Conservation (phyloP, 345 rosid species). For the Syzygium jambos region DNA sequence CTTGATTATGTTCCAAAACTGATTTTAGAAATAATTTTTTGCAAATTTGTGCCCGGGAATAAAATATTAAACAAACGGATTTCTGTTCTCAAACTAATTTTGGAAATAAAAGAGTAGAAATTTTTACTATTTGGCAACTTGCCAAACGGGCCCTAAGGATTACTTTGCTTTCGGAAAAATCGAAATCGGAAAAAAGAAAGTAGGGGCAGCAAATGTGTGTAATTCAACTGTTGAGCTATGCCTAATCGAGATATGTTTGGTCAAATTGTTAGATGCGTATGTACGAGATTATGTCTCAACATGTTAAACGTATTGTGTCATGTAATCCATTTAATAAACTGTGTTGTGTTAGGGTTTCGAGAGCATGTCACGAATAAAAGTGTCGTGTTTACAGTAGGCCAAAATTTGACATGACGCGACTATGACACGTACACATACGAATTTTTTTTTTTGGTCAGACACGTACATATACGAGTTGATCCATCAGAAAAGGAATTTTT, state of each 20-base stretch:
- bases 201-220: no score
- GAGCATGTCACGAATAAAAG: not conserved
- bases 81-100: no score
- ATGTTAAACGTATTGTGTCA: not conserved
- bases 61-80: no score
- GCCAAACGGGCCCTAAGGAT: no score
- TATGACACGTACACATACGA: not conserved
- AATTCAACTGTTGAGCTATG: not conserved
- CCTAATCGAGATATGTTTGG: not conserved
- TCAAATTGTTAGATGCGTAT: not conserved
- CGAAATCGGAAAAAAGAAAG: no score
- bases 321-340: not conserved
- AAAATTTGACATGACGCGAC: not conserved
- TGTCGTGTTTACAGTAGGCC: fast-evolving
- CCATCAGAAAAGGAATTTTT: not conserved
- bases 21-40: no score
- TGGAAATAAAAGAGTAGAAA: no score
- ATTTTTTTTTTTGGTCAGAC: no score
- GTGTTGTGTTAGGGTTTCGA: not conserved
- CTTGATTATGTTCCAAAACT: no score
- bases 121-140: no score
- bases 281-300: not conserved
- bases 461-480: not conserved
- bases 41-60: no score
- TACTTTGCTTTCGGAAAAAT: no score